Evolutionary conservation across 2,329 filamentous ascomycete genomes (phyloP).

Genomic region (Alternaria ethzedia): DNA sequence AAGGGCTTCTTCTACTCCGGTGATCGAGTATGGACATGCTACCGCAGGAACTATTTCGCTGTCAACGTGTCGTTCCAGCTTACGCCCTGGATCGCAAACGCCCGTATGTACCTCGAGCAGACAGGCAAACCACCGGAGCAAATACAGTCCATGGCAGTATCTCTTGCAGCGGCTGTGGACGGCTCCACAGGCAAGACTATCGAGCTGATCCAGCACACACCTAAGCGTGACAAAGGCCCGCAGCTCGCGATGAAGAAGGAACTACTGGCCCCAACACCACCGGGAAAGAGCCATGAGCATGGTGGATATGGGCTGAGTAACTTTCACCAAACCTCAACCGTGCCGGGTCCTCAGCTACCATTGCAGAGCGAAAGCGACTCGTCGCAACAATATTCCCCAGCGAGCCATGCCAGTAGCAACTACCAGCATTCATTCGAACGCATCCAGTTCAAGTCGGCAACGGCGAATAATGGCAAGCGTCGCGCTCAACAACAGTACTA

Average conservation of each 20-base stretch:
- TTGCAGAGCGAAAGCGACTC: constrained; percentile 47
- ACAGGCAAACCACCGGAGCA: constrained; percentile 56
- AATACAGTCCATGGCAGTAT: constrained; percentile 80
- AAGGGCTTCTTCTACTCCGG: constrained; percentile 82
- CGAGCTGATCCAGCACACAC: constrained; percentile 87
- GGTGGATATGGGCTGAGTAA: constrained; percentile 47
- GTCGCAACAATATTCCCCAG: constrained; percentile 42
- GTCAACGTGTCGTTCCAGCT: constrained; percentile 81
- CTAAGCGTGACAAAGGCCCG: constrained; percentile 88
- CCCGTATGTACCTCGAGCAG: constrained; percentile 64
- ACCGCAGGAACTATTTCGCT: constrained; percentile 88
- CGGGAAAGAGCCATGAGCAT: constrained; percentile 55
- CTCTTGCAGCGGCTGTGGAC: constrained; percentile 82
- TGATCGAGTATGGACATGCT: constrained; percentile 89
- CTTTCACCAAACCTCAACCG: constrained; percentile 43
- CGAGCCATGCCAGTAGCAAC: constrained; percentile 42
- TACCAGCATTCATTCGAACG: constrained; percentile 76
- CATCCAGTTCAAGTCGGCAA: constrained; percentile 93
- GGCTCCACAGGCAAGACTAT: constrained; percentile 77
- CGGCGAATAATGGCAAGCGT: constrained; percentile 90
- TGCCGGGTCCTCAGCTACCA: constrained; percentile 51
- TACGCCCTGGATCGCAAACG: constrained; percentile 64
- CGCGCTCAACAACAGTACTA: constrained; percentile 92
- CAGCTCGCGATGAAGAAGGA: constrained; percentile 75
- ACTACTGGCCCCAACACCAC: constrained; percentile 70